A percentile compares a stretch with the other conserved stretches of the same genome.
Conservation (phyloP, 148 eudicot genomes). For the Agrostemma githago region DNA sequence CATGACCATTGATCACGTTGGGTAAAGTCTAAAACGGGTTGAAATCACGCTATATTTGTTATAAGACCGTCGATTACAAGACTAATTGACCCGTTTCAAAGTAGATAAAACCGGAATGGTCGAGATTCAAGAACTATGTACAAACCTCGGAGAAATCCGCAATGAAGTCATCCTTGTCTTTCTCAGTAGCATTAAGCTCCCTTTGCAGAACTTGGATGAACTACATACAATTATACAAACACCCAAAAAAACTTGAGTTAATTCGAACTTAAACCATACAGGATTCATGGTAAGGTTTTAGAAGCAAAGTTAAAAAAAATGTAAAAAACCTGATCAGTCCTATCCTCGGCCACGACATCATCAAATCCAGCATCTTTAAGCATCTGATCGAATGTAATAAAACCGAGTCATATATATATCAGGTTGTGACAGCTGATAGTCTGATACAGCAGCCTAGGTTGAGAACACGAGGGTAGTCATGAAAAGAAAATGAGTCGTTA, state of each 20-base stretch:
- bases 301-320: neutral
- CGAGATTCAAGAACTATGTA: neutral
- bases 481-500: neutral
- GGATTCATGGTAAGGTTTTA: neutral
- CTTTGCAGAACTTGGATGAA: constrained; percentile 66
- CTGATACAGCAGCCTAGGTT: too few relatives aligned
- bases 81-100: neutral
- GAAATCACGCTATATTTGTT: too few relatives aligned
- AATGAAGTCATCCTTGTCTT: constrained; percentile 71
- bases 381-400: constrained; percentile 48
- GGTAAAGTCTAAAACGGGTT: too few relatives aligned
- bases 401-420: neutral
- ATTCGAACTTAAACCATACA: neutral
- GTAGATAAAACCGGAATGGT: neutral
- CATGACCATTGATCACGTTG: too few relatives aligned
- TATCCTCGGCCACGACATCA: constrained; percentile 83
- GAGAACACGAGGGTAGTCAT: neutral
- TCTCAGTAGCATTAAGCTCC: constrained; percentile 66
- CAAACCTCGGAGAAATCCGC: constrained; percentile 82
- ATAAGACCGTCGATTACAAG: too few relatives aligned
- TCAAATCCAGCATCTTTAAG: constrained; percentile 88
- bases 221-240: constrained; percentile 32
- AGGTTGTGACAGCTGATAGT: too few relatives aligned
- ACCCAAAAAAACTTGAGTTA: neutral
- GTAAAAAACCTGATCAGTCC: constrained; percentile 75